phyloP scores from a whole-genome alignment of 2,329 filamentous ascomycete genomes.

The Ambrosiella cleistominuta region DNA sequence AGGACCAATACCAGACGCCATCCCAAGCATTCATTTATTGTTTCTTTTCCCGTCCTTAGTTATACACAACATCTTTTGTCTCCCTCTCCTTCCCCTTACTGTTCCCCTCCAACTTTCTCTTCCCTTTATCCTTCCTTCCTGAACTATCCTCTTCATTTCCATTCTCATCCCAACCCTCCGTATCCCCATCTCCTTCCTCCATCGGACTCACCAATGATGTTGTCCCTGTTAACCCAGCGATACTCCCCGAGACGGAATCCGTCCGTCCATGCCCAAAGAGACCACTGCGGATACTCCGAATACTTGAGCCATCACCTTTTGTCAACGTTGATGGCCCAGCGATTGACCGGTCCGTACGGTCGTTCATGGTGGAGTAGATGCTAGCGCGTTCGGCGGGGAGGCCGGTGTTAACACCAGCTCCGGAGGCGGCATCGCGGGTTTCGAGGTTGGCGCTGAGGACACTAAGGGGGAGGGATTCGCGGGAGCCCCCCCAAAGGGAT shows the following conservation, averaged over 20 bases:
- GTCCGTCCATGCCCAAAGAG: constrained; percentile 55
- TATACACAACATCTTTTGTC: not conserved
- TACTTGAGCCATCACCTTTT: constrained; percentile 51
- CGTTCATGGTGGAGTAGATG: constrained; percentile 50
- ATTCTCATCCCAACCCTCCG: not conserved
- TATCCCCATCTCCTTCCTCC: constrained; percentile 18
- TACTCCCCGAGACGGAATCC: constrained; percentile 41
- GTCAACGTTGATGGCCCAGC: not conserved
- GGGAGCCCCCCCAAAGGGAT: constrained; percentile 64
- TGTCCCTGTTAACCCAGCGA: constrained; percentile 33
- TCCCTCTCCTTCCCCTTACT: not conserved
- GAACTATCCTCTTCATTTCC: not conserved
- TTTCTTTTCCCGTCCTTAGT: not conserved
- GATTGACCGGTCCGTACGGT: not conserved
- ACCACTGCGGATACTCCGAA: constrained; percentile 66
- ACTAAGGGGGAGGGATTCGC: constrained; percentile 62
- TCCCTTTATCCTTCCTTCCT: not conserved
- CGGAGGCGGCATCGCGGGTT: not conserved
- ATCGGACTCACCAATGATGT: constrained; percentile 35
- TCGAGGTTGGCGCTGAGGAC: constrained; percentile 53
- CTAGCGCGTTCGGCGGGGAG: constrained; percentile 49
- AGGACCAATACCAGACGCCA: not conserved
- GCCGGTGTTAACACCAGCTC: constrained; percentile 16
- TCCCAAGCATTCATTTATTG: constrained; percentile 4
- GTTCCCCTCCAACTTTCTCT: not conserved